Percentiles rank a stretch among this genome's conserved stretches.
Conservation (phyloP, 2,329 filamentous ascomycete species). For the Colletotrichum sansevieriae region DNA sequence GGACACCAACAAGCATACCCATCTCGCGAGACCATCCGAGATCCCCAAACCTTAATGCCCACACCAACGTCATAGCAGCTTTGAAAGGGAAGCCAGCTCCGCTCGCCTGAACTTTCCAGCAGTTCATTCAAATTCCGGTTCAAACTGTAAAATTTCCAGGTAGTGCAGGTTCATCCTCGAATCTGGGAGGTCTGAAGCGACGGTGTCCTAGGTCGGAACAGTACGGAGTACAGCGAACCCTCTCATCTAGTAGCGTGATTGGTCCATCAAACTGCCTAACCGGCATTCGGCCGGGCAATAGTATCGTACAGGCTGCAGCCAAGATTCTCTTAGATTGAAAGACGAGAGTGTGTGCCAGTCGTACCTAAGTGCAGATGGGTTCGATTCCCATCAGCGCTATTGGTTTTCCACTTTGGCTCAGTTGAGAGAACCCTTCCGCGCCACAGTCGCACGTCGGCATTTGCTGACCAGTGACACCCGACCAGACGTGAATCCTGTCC, state of each 20-base stretch:
- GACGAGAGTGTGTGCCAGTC: background rate
- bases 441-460: background rate
- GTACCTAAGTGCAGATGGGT: too few relatives aligned
- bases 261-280: background rate
- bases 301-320: slow-evolving; percentile 7
- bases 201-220: background rate
- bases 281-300: slow-evolving; percentile 11
- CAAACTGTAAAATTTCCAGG: background rate
- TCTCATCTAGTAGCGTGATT: background rate
- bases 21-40: slow-evolving; percentile 5
- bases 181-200: background rate
- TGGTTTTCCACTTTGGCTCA: too few relatives aligned
- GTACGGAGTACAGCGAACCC: too few relatives aligned
- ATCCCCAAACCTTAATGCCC: slow-evolving; percentile 8
- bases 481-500: background rate
- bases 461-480: background rate
- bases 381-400: too few relatives aligned
- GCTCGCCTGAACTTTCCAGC: slow-evolving; percentile 12
- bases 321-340: background rate
- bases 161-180: slow-evolving; percentile 2
- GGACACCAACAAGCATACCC: slow-evolving; percentile 21
- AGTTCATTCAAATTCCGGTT: slow-evolving; percentile 7
- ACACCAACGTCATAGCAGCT: too few relatives aligned
- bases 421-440: slow-evolving; percentile 9
- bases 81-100: slow-evolving; percentile 19